These are phyloP conservation scores for Waltergamsia citrina DNA, from an alignment of 2,329 filamentous ascomycete species.

Conservation along the genomic window DNA sequence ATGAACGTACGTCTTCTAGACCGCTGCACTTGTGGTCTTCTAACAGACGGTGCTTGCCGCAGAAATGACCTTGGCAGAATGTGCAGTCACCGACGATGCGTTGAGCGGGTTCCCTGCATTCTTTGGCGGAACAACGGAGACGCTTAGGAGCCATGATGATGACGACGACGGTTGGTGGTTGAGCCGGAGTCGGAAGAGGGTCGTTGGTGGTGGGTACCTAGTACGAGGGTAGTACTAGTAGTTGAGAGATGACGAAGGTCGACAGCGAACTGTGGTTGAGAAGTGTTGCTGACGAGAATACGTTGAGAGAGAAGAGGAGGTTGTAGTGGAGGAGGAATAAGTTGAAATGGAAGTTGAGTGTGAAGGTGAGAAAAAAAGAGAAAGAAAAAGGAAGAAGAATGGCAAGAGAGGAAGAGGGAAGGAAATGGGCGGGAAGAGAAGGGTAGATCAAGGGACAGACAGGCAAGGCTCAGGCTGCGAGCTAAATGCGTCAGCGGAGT, in stretches of 20 bases:
- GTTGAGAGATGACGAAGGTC: not conserved
- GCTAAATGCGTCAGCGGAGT: not conserved
- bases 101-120: conserved; percentile 80
- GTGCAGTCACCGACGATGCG: conserved; percentile 93
- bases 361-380: not conserved
- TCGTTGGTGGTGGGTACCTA: conserved; percentile 4
- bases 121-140: conserved; percentile 79
- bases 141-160: conserved; percentile 63
- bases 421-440: conserved; percentile 2
- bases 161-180: conserved; percentile 7
- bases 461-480: not conserved
- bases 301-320: not conserved
- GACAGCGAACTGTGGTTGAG: not conserved
- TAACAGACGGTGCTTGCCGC: conserved; percentile 85
- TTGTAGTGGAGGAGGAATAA: not conserved
- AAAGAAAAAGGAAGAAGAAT: not conserved
- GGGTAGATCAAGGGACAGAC: not conserved
- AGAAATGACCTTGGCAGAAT: conserved; percentile 91
- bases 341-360: conserved; percentile 3
- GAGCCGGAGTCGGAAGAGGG: not conserved
- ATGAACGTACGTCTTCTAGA: conserved; percentile 66
- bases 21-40: conserved; percentile 92
- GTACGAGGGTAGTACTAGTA: not conserved
- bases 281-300: not conserved
- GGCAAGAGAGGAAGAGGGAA: conserved; percentile 4